Conservation (phyloP, 2,329 filamentous ascomycete species). For the Claviceps maximensis region DNA sequence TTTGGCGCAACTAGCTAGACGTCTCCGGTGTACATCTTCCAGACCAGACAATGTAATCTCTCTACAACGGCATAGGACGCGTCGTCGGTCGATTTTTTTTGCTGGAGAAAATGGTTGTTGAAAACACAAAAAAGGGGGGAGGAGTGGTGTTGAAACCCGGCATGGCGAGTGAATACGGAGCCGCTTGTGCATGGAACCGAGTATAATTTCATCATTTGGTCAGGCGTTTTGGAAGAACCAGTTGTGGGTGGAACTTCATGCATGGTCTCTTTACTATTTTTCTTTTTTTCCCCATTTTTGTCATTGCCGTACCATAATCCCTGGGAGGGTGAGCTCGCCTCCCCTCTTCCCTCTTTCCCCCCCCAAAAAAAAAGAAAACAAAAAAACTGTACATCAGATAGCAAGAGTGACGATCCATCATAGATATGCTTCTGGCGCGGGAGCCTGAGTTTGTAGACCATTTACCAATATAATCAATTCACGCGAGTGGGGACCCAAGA, state of each 20-base stretch:
- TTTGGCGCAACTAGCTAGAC: conserved; percentile 9
- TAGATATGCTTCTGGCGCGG: conserved; percentile 7
- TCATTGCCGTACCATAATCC: conserved; percentile 22
- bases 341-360: too few species aligned
- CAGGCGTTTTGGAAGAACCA: conserved; percentile 29
- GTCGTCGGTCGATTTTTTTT: not conserved
- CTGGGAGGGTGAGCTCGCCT: conserved; percentile 6
- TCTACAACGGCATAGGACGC: not conserved
- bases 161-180: not conserved
- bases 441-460: not conserved
- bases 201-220: conserved; percentile 19
- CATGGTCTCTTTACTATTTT: conserved; percentile 8
- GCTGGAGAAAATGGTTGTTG: not conserved
- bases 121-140: not conserved
- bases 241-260: conserved; percentile 14
- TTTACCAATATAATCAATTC: not conserved
- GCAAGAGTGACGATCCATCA: conserved; percentile 10
- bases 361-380: not conserved
- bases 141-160: not conserved
- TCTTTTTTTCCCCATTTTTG: conserved; percentile 4
- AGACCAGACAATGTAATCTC: not conserved
- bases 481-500: too few species aligned
- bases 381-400: conserved; percentile 21
- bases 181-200: conserved; percentile 21
- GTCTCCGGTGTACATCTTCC: not conserved